Conservation (phyloP, 2,329 filamentous ascomycete species). For the Penicillium hordei region DNA sequence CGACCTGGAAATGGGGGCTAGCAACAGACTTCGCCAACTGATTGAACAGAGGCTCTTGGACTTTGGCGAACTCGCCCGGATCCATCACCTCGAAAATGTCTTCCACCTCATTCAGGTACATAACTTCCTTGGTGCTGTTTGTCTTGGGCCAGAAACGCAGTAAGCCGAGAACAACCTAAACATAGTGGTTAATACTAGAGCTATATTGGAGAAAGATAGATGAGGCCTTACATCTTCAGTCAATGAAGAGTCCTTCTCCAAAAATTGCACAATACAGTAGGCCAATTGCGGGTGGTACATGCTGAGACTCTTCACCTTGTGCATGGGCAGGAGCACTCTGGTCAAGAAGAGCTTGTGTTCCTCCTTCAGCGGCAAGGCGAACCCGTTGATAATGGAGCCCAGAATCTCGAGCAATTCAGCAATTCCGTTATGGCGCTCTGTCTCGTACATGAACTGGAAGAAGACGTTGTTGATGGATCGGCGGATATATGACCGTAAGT, state of each 20-base stretch:
- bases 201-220: slow-evolving; percentile 5
- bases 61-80: slow-evolving; percentile 95
- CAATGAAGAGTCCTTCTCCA: slow-evolving; percentile 94
- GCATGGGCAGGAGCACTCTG: slow-evolving; percentile 83
- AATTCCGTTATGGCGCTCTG: slow-evolving; percentile 96
- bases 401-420: slow-evolving; percentile 95
- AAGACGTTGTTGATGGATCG: slow-evolving; percentile 99
- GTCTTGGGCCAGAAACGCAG: slow-evolving; percentile 98
- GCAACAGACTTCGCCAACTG: slow-evolving; percentile 97
- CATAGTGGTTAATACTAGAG: neutral
- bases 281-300: slow-evolving; percentile 99
- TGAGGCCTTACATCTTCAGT: slow-evolving; percentile 77
- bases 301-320: slow-evolving; percentile 98
- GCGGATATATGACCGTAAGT: slow-evolving; percentile 93
- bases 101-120: slow-evolving; percentile 99
- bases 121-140: slow-evolving; percentile 99
- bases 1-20: slow-evolving; percentile 98
- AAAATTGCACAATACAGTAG: slow-evolving; percentile 97
- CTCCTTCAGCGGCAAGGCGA: slow-evolving; percentile 93
- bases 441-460: slow-evolving; percentile 99
- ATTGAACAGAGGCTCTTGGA: slow-evolving; percentile 95
- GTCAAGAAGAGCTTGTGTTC: slow-evolving; percentile 99
- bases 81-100: slow-evolving; percentile 99
- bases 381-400: slow-evolving; percentile 98
- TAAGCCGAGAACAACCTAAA: slow-evolving; percentile 84